Base-by-base conservation (phyloP, 2,329 filamentous ascomycete genomes). In the Alternaria tenuissima region DNA sequence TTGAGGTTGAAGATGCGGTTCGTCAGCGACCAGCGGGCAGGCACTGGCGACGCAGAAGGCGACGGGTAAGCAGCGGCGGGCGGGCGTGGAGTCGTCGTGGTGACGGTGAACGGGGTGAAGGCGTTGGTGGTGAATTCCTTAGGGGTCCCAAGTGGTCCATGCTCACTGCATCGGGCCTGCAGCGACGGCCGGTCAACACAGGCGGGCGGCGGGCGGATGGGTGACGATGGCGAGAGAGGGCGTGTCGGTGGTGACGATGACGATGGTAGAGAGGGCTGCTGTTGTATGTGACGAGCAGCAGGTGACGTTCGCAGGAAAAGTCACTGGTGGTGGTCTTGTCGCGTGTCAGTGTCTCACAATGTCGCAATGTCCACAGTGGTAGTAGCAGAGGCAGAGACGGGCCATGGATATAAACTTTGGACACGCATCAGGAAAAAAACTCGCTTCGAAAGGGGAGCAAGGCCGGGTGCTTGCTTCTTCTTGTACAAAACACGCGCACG, bases 21-120 rank as follows among this genome's bases (percentile, higher is more conserved):
- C n/a, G 78, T 79, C 58, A 80, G 67, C 63, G 75, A 78, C 78
- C 78, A 80, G 71, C 78, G 78, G 68, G 69, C 71, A 47, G 76
- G 71, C 58, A 66, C 54, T 38, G 63, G 59, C 56, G 69, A 62
- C 70, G 69, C 52, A 67, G 69, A 51, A 62, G 66, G 65, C 69
- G 64, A 57, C 59, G 62, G 56, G 66, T 69, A 57, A 61, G 73
- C 58, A 69, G 72, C 67, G 60, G 71, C 58, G 64, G 72, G 59
- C 63, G 67, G 54, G 69, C 63, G 64, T 72, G 66, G 56, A 70
- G 67, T 59, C 67, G 71, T 65, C 59, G 71, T 74, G 59, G 66
- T 67, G 63, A 60, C 59, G 58, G 57, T 52, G 55, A 43, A 54
- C 49, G 52, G 42, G 61, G 48, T 41, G 47, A 43, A 52, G 60